Evolutionary conservation across 805 yeast species (phyloP).

Genomic region (Candida germanica): DNA sequence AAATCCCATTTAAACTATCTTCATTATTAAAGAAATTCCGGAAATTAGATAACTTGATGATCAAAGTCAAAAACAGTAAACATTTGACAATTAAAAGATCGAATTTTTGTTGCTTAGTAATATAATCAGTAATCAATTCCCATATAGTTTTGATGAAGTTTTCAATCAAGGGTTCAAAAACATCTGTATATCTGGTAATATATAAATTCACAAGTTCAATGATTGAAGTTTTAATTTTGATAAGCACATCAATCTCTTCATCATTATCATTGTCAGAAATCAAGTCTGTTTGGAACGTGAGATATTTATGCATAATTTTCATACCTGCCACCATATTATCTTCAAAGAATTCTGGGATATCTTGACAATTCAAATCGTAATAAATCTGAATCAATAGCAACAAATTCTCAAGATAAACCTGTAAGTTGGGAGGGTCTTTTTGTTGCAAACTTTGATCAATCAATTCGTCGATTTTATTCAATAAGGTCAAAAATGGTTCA

Average conservation of each 20-base stretch:
- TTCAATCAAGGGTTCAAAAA: conserved; percentile 73
- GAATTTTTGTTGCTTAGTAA: conserved; percentile 69
- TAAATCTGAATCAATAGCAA: conserved; percentile 74
- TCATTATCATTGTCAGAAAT: conserved; percentile 59
- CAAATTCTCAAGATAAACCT: conserved; percentile 64
- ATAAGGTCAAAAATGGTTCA: conserved; percentile 69
- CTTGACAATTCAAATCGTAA: conserved; percentile 95
- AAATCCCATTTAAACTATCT: conserved; percentile 64
- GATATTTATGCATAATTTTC: conserved; percentile 77
- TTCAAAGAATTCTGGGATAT: conserved; percentile 96
- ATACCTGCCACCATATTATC: conserved; percentile 78
- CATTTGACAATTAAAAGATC: conserved; percentile 83
- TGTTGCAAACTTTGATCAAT: conserved; percentile 42
- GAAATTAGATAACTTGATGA: conserved; percentile 67
- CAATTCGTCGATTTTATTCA: conserved; percentile 62
- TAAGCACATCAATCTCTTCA: conserved; percentile 64
- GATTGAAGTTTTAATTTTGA: conserved; percentile 74
- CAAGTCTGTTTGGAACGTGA: conserved; percentile 55
- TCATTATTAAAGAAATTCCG: conserved; percentile 60
- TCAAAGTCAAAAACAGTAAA: conserved; percentile 76
- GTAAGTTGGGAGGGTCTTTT: conserved; percentile 45
- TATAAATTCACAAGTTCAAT: conserved; percentile 84
- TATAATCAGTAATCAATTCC: conserved; percentile 60
- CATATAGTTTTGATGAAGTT: conserved; percentile 80
- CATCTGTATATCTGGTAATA: conserved; percentile 88